Conservation (phyloP, 148 eudicot genomes). For the Hydrangea macrophylla region DNA sequence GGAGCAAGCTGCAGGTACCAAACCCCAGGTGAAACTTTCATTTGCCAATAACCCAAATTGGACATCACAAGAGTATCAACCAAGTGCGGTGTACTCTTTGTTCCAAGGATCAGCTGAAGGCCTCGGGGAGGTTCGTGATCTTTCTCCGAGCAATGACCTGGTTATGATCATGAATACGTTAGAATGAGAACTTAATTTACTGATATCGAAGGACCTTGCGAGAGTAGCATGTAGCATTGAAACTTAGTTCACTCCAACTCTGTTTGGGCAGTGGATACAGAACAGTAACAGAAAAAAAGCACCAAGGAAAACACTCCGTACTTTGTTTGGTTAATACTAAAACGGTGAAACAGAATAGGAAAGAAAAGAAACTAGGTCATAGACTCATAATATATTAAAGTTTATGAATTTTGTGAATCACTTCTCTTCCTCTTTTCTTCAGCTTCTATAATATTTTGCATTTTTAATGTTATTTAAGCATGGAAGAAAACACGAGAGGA, state of each 20-base stretch:
- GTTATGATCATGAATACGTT: slow-evolving; percentile 12
- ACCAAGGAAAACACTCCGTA: too few species aligned
- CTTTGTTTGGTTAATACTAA: too few species aligned
- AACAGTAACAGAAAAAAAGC: too few species aligned
- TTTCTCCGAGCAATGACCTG: slow-evolving; percentile 96
- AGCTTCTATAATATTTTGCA: too few species aligned
- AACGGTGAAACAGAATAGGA: too few species aligned
- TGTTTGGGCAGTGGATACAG: too few species aligned
- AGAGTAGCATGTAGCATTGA: neutral
- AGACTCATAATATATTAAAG: too few species aligned
- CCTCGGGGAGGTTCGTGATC: slow-evolving; percentile 93
- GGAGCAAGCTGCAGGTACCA: slow-evolving; percentile 96
- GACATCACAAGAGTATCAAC: slow-evolving; percentile 99
- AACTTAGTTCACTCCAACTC: neutral
- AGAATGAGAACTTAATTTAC: neutral
- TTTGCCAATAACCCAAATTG: slow-evolving; percentile 98
- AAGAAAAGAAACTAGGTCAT: too few species aligned
- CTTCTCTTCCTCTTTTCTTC: too few species aligned
- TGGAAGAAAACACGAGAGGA: neutral
- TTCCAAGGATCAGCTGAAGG: slow-evolving; percentile 93
- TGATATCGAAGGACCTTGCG: neutral
- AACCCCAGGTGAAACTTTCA: slow-evolving; percentile 97
- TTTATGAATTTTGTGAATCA: too few species aligned
- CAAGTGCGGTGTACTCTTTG: slow-evolving; percentile 74
- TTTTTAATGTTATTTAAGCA: too few species aligned